Evolutionary conservation across 2,329 filamentous ascomycete genomes (phyloP), one percentile per base, ranked within the genome.

Genomic region (Alternaria sp.): DNA sequence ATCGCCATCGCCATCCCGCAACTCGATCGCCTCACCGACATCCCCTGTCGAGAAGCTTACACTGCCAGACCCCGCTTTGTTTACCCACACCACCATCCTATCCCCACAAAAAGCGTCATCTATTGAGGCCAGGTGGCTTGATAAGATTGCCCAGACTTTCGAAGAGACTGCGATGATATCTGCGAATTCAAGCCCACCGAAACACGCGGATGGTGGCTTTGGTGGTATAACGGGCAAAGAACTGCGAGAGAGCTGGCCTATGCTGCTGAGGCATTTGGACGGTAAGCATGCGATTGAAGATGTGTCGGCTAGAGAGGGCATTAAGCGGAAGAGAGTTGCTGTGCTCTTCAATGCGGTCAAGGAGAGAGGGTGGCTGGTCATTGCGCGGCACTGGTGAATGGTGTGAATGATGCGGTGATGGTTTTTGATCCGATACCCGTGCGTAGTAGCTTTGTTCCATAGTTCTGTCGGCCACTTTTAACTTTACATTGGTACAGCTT

Each of bases 231-330:
- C 70, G 1, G 70, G 70, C 6, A 68, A 67, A 30, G 70, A 72
- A 18, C 78, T 92, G 14, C 84, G 87, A 43, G 85, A 87, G 58
- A 85, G 87, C 49, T 97, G 93, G 91, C 86, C 88, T 2, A 82
- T 85, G 45, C 88, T 97, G 69, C 86, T 90, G 71, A 92, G 91
- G 77, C 95, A 97, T 78, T 92, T 98, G 70, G 94, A 98, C 76
- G 95, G 95, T 1, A 86, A 85, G 58, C 89, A 91, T 73, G 90
- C 94, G 3, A 83, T 98, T 61, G 95, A 99, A 81, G 89, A 94
- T 69, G 91, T 99, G 66, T 88, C 91, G 1, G 82, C 95, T n/a
- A 86, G 90, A 58, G 93, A 97, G 80, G 91, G 92, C 6, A 86
- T 96, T 81, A 97, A 95, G 82, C 85, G 93, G 58, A 96, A 94